Evolutionary conservation across 768 basidiomycete species (phyloP), one percentile per base, ranked within the genome.

Genomic region (Gymnopilus junonius): DNA sequence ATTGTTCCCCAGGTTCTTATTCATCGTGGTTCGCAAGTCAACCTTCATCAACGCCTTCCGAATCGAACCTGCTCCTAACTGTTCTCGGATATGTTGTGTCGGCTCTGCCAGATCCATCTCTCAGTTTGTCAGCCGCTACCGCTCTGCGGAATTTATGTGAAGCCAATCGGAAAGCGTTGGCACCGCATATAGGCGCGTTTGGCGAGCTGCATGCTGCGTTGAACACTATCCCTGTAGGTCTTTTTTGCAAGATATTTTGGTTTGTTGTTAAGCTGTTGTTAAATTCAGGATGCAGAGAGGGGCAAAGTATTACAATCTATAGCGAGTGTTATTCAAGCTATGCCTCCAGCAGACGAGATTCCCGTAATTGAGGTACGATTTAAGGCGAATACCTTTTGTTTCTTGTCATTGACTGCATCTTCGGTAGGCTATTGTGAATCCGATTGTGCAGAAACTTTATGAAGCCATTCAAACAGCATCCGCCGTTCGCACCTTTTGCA

Each of bases 221-320:
- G 50, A 86, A 83, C 21, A 82, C 81, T 7, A 87, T 97, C 58
- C 90, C 91, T 4, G 94, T 94, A 66, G 62, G 88, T 77, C 25
- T 23, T 23, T 48, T 48, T 35, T 53, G 5, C 27, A n/a, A 53
- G 23, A 25, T 40, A 17, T 32, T 35, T 39, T 40, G n/a, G 15
- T 15, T 8, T 4, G 35, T 6, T 17, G 14, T 59, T 29, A 40
- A 45, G 4, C 10, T 21, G 29, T 34, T 50, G 23, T 58, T 14
- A 14, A 25, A 5, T 51, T n/a, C 27, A 92, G 89, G 92, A 93
- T 67, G 87, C 89, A 21, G 95, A 97, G 75, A 92, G 92, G 76
- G 86, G 87, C 67, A 97, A 96, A 75, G 93, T 97, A 1, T 79
- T 97, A 46, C 92, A 97, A 72, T 93, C 92, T 0, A 96, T 98